Conservation (phyloP, 345 rosid genomes). For the Rhodamnia rubescens region DNA sequence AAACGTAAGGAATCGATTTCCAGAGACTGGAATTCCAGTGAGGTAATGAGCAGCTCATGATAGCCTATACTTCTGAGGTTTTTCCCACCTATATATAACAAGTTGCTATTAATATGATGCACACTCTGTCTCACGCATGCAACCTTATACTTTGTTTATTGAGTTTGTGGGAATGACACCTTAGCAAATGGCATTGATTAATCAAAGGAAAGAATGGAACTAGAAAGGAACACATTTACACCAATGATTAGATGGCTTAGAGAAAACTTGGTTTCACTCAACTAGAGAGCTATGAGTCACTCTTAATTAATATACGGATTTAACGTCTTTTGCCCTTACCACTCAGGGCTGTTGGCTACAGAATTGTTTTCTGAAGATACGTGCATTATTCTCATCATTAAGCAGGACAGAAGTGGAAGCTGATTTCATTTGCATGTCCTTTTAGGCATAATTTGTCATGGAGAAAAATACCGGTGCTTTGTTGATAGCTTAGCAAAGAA, state of each 20-base stretch:
- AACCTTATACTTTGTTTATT: not conserved
- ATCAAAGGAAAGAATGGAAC: not conserved
- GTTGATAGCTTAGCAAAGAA: not conserved
- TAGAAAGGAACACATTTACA: not conserved
- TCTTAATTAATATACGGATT: not conserved
- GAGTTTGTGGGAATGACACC: not conserved
- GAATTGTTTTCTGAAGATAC: not conserved
- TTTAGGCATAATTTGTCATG: not conserved
- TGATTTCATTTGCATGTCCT: not conserved
- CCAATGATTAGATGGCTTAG: not conserved
- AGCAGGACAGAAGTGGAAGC: not conserved
- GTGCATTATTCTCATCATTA: not conserved
- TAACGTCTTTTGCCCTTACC: not conserved
- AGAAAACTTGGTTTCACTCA: not conserved
- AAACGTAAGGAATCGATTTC: not conserved
- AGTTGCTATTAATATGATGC: not conserved
- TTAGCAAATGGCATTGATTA: not conserved
- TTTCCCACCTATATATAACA: not conserved
- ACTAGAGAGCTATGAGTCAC: not conserved
- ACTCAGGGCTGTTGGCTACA: not conserved
- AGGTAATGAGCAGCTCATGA: not conserved
- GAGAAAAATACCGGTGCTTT: not conserved
- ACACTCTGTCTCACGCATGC: not conserved
- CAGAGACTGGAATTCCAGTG: not conserved
- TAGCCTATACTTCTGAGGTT: not conserved